Conservation (phyloP, 495 filamentous ascomycete genomes). For the Lophiostoma macrostomum region DNA sequence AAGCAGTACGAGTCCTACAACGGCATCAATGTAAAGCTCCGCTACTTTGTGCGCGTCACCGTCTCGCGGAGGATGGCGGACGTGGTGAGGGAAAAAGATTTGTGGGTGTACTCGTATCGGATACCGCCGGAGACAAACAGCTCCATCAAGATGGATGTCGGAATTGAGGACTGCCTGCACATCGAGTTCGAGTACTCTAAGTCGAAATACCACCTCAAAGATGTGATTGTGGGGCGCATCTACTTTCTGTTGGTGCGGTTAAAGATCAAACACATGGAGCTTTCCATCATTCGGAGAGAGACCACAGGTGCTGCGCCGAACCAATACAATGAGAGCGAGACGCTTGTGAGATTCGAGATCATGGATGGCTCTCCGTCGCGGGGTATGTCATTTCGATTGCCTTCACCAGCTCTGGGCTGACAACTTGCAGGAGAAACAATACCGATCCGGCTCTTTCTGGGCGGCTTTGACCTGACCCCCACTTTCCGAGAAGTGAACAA, state of each 20-base stretch:
- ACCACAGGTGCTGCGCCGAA: constrained; percentile 98
- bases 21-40: constrained; percentile 97
- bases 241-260: constrained; percentile 97
- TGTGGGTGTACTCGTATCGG: constrained; percentile 99
- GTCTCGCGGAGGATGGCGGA: constrained; percentile 96
- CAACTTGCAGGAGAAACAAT: constrained; percentile 78
- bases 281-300: constrained; percentile 95
- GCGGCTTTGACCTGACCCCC: constrained; percentile 94
- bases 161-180: constrained; percentile 98
- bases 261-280: constrained; percentile 99
- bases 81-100: constrained; percentile 97
- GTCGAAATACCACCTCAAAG: constrained; percentile 98
- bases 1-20: constrained; percentile 99
- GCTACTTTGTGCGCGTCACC: constrained; percentile 96
- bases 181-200: constrained; percentile 99
- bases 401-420: constrained; percentile 4
- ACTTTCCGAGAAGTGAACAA: constrained; percentile 99
- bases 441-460: constrained; percentile 94
- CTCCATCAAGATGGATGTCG: constrained; percentile 99
- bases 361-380: constrained; percentile 97
- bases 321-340: constrained; percentile 99
- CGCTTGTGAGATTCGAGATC: constrained; percentile 97
- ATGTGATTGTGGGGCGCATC: constrained; percentile 98
- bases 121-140: constrained; percentile 97
- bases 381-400: constrained; percentile 50